Evolutionary conservation across 768 basidiomycete species (phyloP).

Genomic region (Agrocybe chaxingu): DNA sequence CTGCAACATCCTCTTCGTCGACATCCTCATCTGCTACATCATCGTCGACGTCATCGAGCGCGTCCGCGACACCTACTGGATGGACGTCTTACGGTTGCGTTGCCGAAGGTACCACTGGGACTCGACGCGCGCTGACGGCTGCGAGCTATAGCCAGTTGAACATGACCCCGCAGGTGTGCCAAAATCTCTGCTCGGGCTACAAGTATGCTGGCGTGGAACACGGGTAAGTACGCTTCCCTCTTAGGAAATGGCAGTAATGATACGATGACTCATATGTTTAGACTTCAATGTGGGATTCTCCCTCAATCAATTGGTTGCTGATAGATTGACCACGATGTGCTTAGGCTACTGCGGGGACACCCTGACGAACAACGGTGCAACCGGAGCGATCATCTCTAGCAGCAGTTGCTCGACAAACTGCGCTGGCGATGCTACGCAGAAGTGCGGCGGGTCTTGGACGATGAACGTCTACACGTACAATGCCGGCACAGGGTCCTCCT

Average conservation of each 20-base stretch:
- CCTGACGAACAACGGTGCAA: slow-evolving; percentile 21
- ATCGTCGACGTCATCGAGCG: slow-evolving; percentile 12
- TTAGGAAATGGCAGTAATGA: not conserved
- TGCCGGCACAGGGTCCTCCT: not conserved
- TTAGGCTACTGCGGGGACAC: slow-evolving; percentile 24
- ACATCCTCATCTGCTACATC: slow-evolving; percentile 15
- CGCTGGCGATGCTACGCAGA: slow-evolving; percentile 13
- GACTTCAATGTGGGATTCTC: not conserved
- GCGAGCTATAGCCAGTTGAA: slow-evolving; percentile 14
- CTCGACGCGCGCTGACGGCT: slow-evolving; percentile 24
- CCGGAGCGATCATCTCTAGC: slow-evolving; percentile 11
- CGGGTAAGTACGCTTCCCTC: slow-evolving; percentile 7
- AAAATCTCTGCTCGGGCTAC: slow-evolving; percentile 21
- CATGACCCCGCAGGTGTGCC: slow-evolving; percentile 24
- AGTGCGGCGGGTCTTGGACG: slow-evolving; percentile 15
- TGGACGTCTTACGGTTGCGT: slow-evolving; percentile 27
- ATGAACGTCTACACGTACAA: not conserved
- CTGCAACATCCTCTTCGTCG: slow-evolving; percentile 10
- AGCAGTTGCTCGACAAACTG: slow-evolving; percentile 17
- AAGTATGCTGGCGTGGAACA: slow-evolving; percentile 23
- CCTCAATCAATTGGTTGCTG: not conserved
- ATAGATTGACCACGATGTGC: not conserved
- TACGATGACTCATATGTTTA: not conserved
- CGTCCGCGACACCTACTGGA: slow-evolving; percentile 11
- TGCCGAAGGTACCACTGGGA: slow-evolving; percentile 19